These are phyloP conservation scores for Trichoderma atrobrunneum DNA, from an alignment of 2,329 filamentous ascomycete species.

Conservation along the genomic window DNA sequence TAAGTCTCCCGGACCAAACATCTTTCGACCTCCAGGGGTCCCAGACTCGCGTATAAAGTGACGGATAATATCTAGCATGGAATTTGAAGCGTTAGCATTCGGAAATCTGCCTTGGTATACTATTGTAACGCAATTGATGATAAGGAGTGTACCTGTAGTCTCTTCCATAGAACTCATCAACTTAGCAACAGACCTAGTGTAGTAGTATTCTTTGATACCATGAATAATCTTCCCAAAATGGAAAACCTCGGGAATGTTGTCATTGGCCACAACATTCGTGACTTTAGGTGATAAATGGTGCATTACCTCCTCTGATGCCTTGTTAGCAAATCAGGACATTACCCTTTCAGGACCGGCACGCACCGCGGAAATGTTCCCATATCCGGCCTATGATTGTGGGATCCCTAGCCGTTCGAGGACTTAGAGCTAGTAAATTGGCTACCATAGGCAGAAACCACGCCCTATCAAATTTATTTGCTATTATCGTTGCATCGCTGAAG, in stretches of 20 bases:
- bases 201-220: neutral
- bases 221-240: neutral
- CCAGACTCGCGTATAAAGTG: neutral
- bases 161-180: neutral
- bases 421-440: neutral
- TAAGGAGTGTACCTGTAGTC: neutral
- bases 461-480: neutral
- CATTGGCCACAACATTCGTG: neutral
- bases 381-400: neutral
- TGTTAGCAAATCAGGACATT: neutral
- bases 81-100: neutral
- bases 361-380: neutral
- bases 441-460: neutral
- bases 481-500: neutral
- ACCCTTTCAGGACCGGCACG: neutral
- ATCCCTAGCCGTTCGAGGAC: neutral
- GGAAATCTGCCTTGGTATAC: neutral
- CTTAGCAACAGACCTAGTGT: neutral
- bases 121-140: neutral
- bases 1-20: neutral
- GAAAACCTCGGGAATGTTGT: neutral
- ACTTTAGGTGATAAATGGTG: neutral
- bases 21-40: neutral
- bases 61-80: neutral
- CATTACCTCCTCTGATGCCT: neutral